Base-by-base conservation (phyloP, 148 eudicot species). In the Amaranthus hypochondriacus region DNA sequence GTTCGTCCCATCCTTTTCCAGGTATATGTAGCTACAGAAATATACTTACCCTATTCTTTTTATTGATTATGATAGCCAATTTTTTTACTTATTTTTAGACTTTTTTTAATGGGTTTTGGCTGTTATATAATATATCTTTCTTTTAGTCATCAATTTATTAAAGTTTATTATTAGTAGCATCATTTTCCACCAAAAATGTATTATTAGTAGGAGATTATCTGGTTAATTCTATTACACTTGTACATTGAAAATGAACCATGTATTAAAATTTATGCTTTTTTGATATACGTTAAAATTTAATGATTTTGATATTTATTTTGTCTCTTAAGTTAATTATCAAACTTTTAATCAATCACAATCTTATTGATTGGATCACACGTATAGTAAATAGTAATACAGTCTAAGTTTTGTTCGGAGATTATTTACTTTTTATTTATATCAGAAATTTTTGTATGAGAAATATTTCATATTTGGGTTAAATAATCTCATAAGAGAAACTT, bases 81-180 rank as follows among this genome's bases (percentile, higher is more conserved):
- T 39, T 42, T 15, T 28, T 71, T 10, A 58, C 52, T 72, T 50
- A 47, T 72, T 15, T 73, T 11, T 63, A 62, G 76, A 73, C 76
- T 63, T 62, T 63, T 52, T 61, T 51, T 50, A 73, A 68, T 73
- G 76, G 76, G 69, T 28, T 43, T 73, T 73, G 76, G 69, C 76
- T 63, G 21, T n/a, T 51, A 14, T 67, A 4, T 21, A 15, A 21
- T 60, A 2, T 60, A 6, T 15, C 7, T 5, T 14, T 60, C 3
- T 21, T 64, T 3, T 50, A 67, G 55, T 8, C 42, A 53, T 3
- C 0, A 51, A 15, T 7, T 50, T 21, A 62, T 62, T 43, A 10
- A 60, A 62, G 48, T 48, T 4, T 50, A 0, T 67, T 66, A 49
- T 48, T 4, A n/a, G 13, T 66, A 48, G 47, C 54, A 70, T 54